Conservation (phyloP, 2,329 filamentous ascomycete species). For the Helotiales sp. region DNA sequence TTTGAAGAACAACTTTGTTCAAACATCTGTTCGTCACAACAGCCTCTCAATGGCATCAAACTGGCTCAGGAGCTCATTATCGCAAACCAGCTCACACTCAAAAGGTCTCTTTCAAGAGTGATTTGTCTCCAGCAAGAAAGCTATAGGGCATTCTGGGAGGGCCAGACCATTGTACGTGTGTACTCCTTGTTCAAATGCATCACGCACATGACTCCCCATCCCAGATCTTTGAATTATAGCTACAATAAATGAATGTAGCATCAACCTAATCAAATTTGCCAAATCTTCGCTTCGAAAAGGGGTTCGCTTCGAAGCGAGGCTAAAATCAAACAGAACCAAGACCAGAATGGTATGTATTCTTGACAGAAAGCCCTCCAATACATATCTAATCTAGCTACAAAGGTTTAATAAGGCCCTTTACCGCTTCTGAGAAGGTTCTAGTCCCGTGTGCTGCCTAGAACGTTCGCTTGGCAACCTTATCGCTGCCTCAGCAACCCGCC, state of each 20-base stretch:
- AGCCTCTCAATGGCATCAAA: background rate
- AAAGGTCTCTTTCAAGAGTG: background rate
- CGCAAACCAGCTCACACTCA: background rate
- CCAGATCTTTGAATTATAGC: background rate
- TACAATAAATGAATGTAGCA: background rate
- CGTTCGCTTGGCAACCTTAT: background rate
- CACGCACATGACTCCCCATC: background rate
- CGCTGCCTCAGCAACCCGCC: background rate
- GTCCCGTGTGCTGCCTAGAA: background rate
- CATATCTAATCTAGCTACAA: background rate
- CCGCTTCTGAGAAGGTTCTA: background rate
- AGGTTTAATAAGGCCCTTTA: background rate
- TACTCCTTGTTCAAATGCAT: background rate
- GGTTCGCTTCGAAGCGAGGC: constrained; percentile 8
- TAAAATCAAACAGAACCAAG: background rate
- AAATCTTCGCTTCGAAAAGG: background rate
- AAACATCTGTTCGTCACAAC: background rate
- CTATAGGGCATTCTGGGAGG: background rate
- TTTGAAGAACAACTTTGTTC: background rate
- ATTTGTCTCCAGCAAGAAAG: background rate
- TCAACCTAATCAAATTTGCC: background rate
- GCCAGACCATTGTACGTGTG: background rate
- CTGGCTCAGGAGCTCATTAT: background rate
- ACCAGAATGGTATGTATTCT: background rate
- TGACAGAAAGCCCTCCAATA: background rate